Evolutionary conservation across 345 rosid genomes (phyloP).

Genomic region (Conringia planisiliqua): DNA sequence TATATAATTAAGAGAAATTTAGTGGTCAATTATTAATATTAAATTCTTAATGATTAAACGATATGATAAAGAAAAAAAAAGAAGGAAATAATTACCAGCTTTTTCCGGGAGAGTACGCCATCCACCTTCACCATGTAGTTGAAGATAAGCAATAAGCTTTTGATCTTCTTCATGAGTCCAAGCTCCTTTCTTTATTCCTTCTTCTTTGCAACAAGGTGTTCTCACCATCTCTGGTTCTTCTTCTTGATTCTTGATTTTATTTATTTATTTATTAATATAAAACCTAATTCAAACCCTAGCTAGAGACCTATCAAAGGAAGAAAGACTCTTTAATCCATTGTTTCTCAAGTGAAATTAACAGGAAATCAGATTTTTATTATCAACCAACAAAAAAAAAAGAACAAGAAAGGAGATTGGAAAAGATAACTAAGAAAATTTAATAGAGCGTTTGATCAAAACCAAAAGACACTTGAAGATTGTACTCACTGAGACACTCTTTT

Average conservation of each 20-base stretch:
- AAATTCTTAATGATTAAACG: neutral
- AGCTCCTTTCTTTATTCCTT: constrained; percentile 44
- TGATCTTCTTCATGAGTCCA: constrained; percentile 46
- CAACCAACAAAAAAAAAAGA: no score
- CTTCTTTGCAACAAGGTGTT: constrained; percentile 36
- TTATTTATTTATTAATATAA: neutral
- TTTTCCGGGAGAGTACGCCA: constrained; percentile 47
- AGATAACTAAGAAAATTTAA: constrained; percentile 13
- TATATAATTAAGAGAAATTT: neutral
- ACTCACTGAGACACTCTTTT: constrained; percentile 30
- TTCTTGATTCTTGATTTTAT: constrained; percentile 2
- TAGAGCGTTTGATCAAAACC: constrained; percentile 34
- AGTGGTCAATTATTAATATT: neutral
- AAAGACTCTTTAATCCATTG: neutral
- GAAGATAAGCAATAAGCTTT: constrained; percentile 36
- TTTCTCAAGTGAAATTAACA: neutral
- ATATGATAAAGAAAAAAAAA: neutral
- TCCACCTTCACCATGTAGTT: constrained; percentile 41
- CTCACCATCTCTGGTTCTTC: constrained; percentile 33
- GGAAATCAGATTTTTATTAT: no score
- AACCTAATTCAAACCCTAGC: neutral
- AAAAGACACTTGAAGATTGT: constrained; percentile 31
- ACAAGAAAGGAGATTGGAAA: neutral
- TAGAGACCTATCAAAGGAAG: neutral
- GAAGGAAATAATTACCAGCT: constrained; percentile 45